Evolutionary conservation across 1,284 basidiomycete species (phyloP).

Genomic region (Austroboletus novae-zelandiae): DNA sequence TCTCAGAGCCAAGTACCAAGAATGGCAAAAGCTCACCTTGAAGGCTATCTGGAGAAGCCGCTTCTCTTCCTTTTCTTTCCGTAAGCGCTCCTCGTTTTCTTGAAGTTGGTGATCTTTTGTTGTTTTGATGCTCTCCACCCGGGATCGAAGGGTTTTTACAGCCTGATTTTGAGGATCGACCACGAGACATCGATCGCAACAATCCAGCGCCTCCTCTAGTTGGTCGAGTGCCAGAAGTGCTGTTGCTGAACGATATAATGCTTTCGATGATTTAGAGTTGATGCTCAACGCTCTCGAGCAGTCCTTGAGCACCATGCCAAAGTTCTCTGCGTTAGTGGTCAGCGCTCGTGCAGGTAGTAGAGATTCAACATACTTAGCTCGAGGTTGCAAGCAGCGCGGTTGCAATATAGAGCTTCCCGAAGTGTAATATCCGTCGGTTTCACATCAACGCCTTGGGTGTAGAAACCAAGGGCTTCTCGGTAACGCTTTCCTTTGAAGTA

Average conservation of each 20-base stretch:
- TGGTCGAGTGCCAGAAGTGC: conserved; percentile 74
- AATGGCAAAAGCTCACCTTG: conserved; percentile 44
- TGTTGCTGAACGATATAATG: conserved; percentile 78
- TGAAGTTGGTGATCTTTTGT: conserved; percentile 50
- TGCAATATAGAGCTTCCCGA: conserved; percentile 75
- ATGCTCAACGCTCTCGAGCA: conserved; percentile 70
- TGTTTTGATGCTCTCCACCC: conserved; percentile 44
- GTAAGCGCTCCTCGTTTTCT: conserved; percentile 47
- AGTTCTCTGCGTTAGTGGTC: conserved; percentile 64
- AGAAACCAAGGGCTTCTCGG: conserved; percentile 87
- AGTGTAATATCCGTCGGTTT: conserved; percentile 66
- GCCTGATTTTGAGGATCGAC: conserved; percentile 58
- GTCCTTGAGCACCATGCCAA: conserved; percentile 80
- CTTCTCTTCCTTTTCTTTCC: conserved; percentile 47
- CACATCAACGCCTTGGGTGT: conserved; percentile 86
- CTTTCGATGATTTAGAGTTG: conserved; percentile 71
- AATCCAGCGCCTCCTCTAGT: conserved; percentile 78
- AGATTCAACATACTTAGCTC: conserved; percentile 60
- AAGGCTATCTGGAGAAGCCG: conserved; percentile 54
- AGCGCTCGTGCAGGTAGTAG: conserved; percentile 1
- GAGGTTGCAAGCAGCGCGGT: conserved; percentile 91
- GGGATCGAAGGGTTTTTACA: conserved; percentile 47
- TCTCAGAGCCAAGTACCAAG: background rate
- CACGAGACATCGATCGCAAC: conserved; percentile 63
- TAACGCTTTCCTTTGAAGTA: conserved; percentile 87